Percentiles rank a stretch among this genome's conserved stretches.
Conservation (phyloP, 2,329 filamentous ascomycete genomes). For the Diplodia scrobiculata region DNA sequence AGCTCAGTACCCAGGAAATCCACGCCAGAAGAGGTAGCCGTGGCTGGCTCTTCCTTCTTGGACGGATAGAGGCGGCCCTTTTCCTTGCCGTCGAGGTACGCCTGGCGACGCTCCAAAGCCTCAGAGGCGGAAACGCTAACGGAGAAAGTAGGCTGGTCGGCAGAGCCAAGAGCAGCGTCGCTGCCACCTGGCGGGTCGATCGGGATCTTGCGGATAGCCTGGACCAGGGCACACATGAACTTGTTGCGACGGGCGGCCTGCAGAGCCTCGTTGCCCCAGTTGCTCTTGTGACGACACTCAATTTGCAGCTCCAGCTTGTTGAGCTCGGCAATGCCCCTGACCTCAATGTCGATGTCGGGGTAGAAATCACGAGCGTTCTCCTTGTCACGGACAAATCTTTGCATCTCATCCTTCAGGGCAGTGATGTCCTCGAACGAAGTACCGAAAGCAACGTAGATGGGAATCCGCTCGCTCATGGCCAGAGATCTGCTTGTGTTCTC, state of each 20-base stretch:
- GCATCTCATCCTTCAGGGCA: constrained; percentile 79
- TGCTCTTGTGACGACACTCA: constrained; percentile 80
- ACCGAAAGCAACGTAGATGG: constrained; percentile 79
- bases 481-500: constrained; percentile 91
- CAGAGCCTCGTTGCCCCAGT: constrained; percentile 70
- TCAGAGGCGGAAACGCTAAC: constrained; percentile 63
- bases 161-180: constrained; percentile 60
- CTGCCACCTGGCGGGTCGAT: constrained; percentile 81
- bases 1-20: constrained; percentile 40
- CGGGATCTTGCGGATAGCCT: constrained; percentile 82
- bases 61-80: constrained; percentile 65
- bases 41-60: constrained; percentile 38
- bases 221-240: constrained; percentile 91
- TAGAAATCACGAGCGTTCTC: constrained; percentile 93
- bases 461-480: constrained; percentile 84
- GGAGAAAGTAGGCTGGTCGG: constrained; percentile 76
- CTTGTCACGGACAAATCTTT: constrained; percentile 76
- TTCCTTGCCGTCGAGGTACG: constrained; percentile 56
- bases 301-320: constrained; percentile 84
- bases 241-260: constrained; percentile 82
- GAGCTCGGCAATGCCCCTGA: constrained; percentile 77
- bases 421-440: constrained; percentile 90
- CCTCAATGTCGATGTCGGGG: constrained; percentile 75
- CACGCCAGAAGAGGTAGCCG: constrained; percentile 36
- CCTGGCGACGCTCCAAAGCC: constrained; percentile 24